Base-by-base conservation (phyloP, 108 stramenopile species). In the Conticribra weissflogii region DNA sequence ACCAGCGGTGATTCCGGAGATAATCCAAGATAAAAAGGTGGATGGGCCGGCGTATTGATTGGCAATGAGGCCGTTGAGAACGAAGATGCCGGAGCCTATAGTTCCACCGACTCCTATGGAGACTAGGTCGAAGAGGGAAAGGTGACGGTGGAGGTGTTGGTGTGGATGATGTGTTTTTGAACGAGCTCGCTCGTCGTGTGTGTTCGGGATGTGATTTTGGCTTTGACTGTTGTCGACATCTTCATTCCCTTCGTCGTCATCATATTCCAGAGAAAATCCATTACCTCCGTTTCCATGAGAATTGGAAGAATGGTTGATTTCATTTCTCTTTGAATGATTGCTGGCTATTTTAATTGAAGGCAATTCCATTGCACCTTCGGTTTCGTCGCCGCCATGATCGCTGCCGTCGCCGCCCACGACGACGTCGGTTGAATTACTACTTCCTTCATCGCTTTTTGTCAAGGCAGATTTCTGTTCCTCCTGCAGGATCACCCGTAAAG, bases 51-150 rank as follows among this genome's bases (percentile, higher is more conserved):
- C 92, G 55, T 88, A 81, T n/a, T 85, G 72, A 47, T 88, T 54
- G 7, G 93, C 93, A 56, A 96, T 91, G n/a, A 85, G 83, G 14
- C 97, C 97, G 29, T 77, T 66, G 50, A 97, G 59, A 0, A 97
- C 97, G 70, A 97, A 97, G 8, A 97, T 93, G 15, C 97, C 97
- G 34, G 73, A 70, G 5, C 95, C 95, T 9, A 96, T 85, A 9
- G 95, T 96, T 3, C 90, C 89, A 0, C 94, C 91, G 1, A 92
- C 83, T 30, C 97, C 96, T 24, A 97, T 66, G 36, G 82, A 88
- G 7, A 97, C 79, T 3, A 97, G 78, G 71, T 97, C 97, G 51
- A 86, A 87, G 31, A 94, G 82, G 22, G 85, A 59, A 8, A 87
- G 53, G 28, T 87, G 86, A 25, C 86, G 77, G 25, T 52, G 78